These are phyloP conservation scores for Myriosclerotinia curreyana DNA, from an alignment of 2,329 filamentous ascomycete genomes.

Conservation along the genomic window DNA sequence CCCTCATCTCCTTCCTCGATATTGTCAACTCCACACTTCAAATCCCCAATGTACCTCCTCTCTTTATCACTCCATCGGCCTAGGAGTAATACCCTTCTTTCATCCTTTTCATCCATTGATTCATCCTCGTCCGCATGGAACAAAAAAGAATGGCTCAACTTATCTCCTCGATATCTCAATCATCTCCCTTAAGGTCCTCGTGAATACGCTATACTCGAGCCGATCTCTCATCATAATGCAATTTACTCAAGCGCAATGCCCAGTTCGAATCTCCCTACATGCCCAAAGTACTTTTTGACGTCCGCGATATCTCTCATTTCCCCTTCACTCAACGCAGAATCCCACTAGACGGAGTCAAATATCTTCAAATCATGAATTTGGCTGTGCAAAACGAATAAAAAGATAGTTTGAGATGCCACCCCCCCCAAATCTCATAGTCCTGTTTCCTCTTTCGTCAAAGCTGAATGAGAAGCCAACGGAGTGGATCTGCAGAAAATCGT, in stretches of 20 bases:
- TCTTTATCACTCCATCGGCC: background rate
- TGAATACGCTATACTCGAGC: background rate
- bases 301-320: conserved; percentile 58
- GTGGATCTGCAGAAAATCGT: background rate
- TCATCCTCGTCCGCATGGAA: background rate
- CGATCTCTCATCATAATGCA: background rate
- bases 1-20: background rate
- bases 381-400: conserved; percentile 38
- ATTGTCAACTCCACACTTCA: background rate
- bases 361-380: conserved; percentile 56
- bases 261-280: conserved; percentile 44
- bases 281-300: conserved; percentile 55
- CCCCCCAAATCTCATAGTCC: background rate
- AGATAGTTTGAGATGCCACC: too few relatives aligned
- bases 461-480: background rate
- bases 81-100: background rate
- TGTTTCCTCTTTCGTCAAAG: background rate
- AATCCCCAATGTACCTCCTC: background rate
- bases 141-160: background rate
- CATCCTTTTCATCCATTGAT: background rate
- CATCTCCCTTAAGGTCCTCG: background rate
- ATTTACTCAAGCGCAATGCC: too few relatives aligned
- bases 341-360: conserved; percentile 45
- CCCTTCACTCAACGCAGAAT: conserved; percentile 48
- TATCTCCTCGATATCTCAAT: background rate